These are phyloP conservation scores for Nemania sp. DNA, from an alignment of 2,329 filamentous ascomycete species.

Conservation along the genomic window DNA sequence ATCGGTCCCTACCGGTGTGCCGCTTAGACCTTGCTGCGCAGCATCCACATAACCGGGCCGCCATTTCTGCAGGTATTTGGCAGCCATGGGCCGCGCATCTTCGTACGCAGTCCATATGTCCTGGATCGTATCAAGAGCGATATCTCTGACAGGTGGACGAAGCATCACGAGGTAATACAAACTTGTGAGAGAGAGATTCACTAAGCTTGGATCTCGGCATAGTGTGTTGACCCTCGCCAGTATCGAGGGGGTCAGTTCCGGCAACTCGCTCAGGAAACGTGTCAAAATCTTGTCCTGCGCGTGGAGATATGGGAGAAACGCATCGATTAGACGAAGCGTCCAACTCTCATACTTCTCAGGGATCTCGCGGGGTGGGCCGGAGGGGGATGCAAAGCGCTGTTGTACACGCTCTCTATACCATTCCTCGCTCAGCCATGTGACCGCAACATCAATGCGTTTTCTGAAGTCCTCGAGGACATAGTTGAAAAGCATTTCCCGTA, in stretches of 20 bases:
- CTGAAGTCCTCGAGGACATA: slow-evolving; percentile 94
- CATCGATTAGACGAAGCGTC: slow-evolving; percentile 80
- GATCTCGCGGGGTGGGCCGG: slow-evolving; percentile 49
- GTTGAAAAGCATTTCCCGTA: slow-evolving; percentile 78
- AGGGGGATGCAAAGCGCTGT: slow-evolving; percentile 44
- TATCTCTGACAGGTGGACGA: slow-evolving; percentile 64
- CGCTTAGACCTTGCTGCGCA: slow-evolving; percentile 31
- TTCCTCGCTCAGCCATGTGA: slow-evolving; percentile 94
- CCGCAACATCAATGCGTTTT: slow-evolving; percentile 83
- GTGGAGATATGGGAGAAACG: slow-evolving; percentile 89
- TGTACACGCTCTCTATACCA: slow-evolving; percentile 88
- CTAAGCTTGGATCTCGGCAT: slow-evolving; percentile 67
- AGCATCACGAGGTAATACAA: slow-evolving; percentile 69
- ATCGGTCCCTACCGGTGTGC: slow-evolving; percentile 26
- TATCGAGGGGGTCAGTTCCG: slow-evolving; percentile 72
- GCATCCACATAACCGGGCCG: slow-evolving; percentile 56
- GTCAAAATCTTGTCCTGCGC: slow-evolving; percentile 87
- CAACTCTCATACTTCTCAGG: slow-evolving; percentile 76
- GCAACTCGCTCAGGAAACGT: slow-evolving; percentile 88
- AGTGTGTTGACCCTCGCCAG: slow-evolving; percentile 71
- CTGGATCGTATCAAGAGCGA: slow-evolving; percentile 66
- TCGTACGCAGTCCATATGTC: slow-evolving; percentile 69
- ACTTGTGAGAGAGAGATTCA: slow-evolving; percentile 65
- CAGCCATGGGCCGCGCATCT: slow-evolving; percentile 64
- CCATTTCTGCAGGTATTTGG: slow-evolving; percentile 65